Evolutionary conservation across 2,329 filamentous ascomycete genomes (phyloP).

Genomic region (Blastomyces gilchristii): DNA sequence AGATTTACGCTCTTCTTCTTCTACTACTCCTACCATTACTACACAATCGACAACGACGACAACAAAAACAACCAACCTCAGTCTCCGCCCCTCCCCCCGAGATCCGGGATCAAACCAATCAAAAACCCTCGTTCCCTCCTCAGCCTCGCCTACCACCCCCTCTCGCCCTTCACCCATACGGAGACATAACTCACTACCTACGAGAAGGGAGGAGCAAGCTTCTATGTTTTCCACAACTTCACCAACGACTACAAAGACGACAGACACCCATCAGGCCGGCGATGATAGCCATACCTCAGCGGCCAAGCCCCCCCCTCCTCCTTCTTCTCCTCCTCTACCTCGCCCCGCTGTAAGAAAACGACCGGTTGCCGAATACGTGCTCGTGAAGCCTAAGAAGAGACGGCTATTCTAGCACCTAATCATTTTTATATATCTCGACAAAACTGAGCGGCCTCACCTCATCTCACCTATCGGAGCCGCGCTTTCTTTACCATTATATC

Average conservation of each 20-base stretch:
- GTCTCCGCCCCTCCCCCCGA: conserved; percentile 5
- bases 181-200: not conserved
- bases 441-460: not conserved
- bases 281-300: not conserved
- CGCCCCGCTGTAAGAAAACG: conserved; percentile 22
- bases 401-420: conserved; percentile 12
- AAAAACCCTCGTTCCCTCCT: conserved; percentile 10
- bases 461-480: not conserved
- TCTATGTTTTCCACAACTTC: not conserved
- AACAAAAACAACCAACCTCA: not conserved
- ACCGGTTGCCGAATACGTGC: conserved; percentile 22
- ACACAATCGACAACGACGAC: not conserved
- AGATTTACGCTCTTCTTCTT: not conserved
- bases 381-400: conserved; percentile 26
- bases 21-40: too few relatives aligned
- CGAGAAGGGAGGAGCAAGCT: not conserved
- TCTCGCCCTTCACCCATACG: not conserved
- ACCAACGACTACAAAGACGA: not conserved
- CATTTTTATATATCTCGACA: not conserved
- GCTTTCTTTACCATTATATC: too few relatives aligned
- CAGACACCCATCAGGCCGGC: not conserved
- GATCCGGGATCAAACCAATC: conserved; percentile 25
- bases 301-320: not conserved
- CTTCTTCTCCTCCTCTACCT: not conserved
- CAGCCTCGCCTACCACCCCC: conserved; percentile 5